phyloP scores from a whole-genome alignment of 306 rosid species.

The Sicyos baderoa region DNA sequence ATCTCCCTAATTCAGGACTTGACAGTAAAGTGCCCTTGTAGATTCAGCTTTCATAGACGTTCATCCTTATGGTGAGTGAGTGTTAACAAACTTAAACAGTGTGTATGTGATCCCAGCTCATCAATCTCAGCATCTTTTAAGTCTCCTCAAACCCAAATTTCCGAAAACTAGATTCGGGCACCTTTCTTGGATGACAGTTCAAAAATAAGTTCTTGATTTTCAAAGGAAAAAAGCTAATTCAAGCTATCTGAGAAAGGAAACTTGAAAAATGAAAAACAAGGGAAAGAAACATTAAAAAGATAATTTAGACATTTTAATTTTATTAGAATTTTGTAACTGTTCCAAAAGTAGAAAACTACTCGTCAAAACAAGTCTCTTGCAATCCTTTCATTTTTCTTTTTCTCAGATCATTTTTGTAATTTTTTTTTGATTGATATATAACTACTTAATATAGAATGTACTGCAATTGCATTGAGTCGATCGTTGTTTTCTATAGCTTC shows the following conservation, averaged over 20 bases:
- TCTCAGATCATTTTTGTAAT: background rate
- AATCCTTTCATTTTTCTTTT: background rate
- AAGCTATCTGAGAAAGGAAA: conserved; percentile 1
- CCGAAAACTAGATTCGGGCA: no score
- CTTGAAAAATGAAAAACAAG: background rate
- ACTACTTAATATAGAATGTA: background rate
- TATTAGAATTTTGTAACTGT: background rate
- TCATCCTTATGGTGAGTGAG: no score
- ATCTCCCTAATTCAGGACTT: no score
- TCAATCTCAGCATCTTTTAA: no score
- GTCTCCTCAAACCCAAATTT: no score
- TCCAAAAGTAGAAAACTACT: background rate
- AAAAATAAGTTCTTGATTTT: background rate
- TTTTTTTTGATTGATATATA: conserved; percentile 3
- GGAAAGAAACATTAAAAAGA: background rate
- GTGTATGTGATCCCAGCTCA: no score
- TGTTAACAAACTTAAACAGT: no score
- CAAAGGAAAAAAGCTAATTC: background rate
- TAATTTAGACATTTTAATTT: background rate
- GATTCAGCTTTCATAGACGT: no score
- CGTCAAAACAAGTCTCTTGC: background rate
- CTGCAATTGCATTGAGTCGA: conserved; percentile 3
- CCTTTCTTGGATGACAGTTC: no score
- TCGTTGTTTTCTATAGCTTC: conserved; percentile 30
- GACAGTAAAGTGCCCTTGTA: no score